Percentiles rank a stretch among this genome's conserved stretches.
Evolutionary conservation across 2,329 filamentous ascomycete species (phyloP).

Genomic region (Acarospora socialis): DNA sequence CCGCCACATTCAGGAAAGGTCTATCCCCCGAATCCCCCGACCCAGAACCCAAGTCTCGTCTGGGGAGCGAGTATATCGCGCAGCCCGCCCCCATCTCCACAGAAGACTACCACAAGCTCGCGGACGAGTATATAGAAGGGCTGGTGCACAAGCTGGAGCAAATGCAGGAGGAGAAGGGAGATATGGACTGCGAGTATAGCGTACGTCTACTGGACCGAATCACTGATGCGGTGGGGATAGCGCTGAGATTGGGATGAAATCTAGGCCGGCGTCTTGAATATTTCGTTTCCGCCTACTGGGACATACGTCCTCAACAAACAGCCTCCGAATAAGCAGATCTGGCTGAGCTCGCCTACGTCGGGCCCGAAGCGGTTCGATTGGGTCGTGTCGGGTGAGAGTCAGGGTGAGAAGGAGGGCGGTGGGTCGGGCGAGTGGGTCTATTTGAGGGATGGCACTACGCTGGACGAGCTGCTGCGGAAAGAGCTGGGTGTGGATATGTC

Average conservation of each 20-base stretch:
- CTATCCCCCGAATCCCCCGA: no score
- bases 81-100: constrained; percentile 53
- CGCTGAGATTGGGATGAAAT: constrained; percentile 2
- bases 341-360: constrained; percentile 81
- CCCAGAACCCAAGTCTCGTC: no score
- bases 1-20: no score
- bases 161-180: constrained; percentile 55
- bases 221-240: constrained; percentile 6
- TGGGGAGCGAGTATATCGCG: no score
- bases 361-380: constrained; percentile 94
- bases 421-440: constrained; percentile 74
- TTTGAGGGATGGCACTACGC: constrained; percentile 61
- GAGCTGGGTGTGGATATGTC: constrained; percentile 62
- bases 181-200: constrained; percentile 78
- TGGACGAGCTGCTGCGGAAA: constrained; percentile 56
- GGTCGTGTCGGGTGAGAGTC: constrained; percentile 55
- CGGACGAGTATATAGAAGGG: constrained; percentile 58
- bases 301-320: constrained; percentile 97
- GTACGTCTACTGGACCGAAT: constrained; percentile 38
- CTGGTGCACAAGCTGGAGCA: constrained; percentile 51
- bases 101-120: constrained; percentile 59
- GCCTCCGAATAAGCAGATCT: constrained; percentile 92
- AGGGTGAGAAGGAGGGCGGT: constrained; percentile 66
- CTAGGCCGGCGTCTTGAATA: constrained; percentile 73
- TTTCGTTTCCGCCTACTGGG: constrained; percentile 54